Evolutionary conservation across 2,329 filamentous ascomycete species (phyloP), one percentile per base, ranked within the genome.

Genomic region (Colletotrichum costaricense): DNA sequence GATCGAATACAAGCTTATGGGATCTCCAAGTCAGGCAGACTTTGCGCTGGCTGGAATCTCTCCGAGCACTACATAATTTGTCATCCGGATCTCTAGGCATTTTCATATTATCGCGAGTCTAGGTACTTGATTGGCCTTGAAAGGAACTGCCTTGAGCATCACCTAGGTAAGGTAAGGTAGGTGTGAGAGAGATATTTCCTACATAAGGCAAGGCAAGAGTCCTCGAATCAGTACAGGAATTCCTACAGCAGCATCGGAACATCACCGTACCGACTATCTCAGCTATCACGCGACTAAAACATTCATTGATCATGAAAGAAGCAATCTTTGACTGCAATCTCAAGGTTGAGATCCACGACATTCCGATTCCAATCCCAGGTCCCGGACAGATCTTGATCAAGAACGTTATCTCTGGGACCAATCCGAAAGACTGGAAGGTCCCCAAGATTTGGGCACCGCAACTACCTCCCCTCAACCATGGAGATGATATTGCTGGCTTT

Each of bases 381-480:
- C 59, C 63, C 3, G 71, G 68, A 11, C 72, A 76, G 59, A 22
- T 78, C 28, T 64, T 75, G 24, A 67, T 77, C 63, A 59, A 62
- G n/a, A 60, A 24, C 7, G 14, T 56, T 5, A 22, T 70, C 56
- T 74, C 46, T 74, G 76, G 76, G 6, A 71, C 72, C 14, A 79
- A 79, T 19, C 78, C 78, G 3, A 79, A 79, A 12, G 77, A 78
- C 7, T 78, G 76, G 76, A 78, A 78, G 0, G 7, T 22, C 3
- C 76, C 76, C 0, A 5, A 30, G 2, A 4, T 33, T 19, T 33
- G 16, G 26, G 14, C 16, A 1, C 16, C 55, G 16, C 19, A 49
- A 1, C 8, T 49, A 4, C 42, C 42, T 9, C 56, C 30, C 16
- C 5, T 14, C 9, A 79, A 79, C 30, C 56, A 2, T 0, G 75